Evolutionary conservation across 768 basidiomycete genomes (phyloP), one percentile per base, ranked within the genome.

Genomic region (Fibroporia radiculosa): DNA sequence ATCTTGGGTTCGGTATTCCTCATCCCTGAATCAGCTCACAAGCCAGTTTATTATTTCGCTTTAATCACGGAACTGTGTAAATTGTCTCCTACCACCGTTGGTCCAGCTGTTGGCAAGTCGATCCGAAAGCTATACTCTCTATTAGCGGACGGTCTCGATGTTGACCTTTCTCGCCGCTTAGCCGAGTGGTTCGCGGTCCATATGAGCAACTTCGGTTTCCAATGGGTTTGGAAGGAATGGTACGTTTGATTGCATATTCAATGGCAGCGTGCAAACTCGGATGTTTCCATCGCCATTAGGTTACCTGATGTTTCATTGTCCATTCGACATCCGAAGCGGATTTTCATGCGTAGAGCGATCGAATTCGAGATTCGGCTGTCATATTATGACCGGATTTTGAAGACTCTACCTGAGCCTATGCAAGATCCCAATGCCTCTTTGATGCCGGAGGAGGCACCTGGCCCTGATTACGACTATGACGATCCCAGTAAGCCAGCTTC

Each of bases 211-310:
- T 99, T 97, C 62, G 84, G 83, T 20, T 99, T 97, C 66, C 82
- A 84, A 56, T 98, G 96, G 96, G 91, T 96, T 12, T 99, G 96
- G 96, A 93, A 91, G 57, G 96, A 98, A 74, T 99, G 96, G 95
- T 93, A 41, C 35, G 81, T 65, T 4, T 13, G 26, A 12, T 3
- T 44, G 7, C 23, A 11, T 44, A 35, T 4, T 16, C 12, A 11
- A 2, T 22, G 27, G 22, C 24, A 40, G 28, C 14, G 22, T 13
- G 26, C 39, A 18, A 7, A 6, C 19, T 12, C n/a, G n/a, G n/a
- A 29, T 38, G 13, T 23, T 27, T 19, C 5, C 19, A 19, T 26
- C 19, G 8, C 13, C 24, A 12, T 49, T 42, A 98, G 95, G 95
- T 68, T 91, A 12, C 82, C 85, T 2, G 96, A 98, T 66, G 68